Evolutionary conservation across 352 stramenopile species (phyloP).

Genomic region (Phytophthora cryptogea): DNA sequence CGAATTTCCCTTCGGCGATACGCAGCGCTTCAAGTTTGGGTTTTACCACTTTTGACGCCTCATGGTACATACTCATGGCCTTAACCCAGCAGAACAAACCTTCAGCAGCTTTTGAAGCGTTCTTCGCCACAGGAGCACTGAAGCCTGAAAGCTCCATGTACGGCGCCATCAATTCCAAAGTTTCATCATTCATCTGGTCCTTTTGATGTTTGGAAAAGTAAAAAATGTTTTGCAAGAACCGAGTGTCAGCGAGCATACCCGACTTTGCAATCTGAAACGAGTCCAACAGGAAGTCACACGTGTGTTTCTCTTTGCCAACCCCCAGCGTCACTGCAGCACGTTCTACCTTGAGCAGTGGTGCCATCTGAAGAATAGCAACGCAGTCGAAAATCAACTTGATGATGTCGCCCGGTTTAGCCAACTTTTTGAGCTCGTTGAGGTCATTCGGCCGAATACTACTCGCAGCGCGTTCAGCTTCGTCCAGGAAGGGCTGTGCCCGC

Average conservation of each 20-base stretch:
- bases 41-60: slow-evolving; percentile 93
- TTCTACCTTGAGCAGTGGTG: slow-evolving; percentile 76
- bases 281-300: slow-evolving; percentile 83
- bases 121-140: slow-evolving; percentile 75
- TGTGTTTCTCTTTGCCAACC: slow-evolving; percentile 89
- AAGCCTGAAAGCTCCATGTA: slow-evolving; percentile 91
- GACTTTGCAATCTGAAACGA: slow-evolving; percentile 86
- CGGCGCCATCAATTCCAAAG: slow-evolving; percentile 90
- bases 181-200: slow-evolving; percentile 94
- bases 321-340: slow-evolving; percentile 61
- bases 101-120: slow-evolving; percentile 90
- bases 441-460: slow-evolving; percentile 90
- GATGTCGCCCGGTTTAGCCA: slow-evolving; percentile 89
- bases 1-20: slow-evolving; percentile 86
- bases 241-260: slow-evolving; percentile 87
- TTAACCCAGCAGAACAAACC: slow-evolving; percentile 91
- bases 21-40: slow-evolving; percentile 92
- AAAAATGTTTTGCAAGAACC: slow-evolving; percentile 91
- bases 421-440: slow-evolving; percentile 92
- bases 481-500: slow-evolving; percentile 90
- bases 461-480: slow-evolving; percentile 87
- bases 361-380: slow-evolving; percentile 89
- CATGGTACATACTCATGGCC: slow-evolving; percentile 93
- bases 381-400: slow-evolving; percentile 95
- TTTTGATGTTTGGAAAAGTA: slow-evolving; percentile 92